phyloP scores from a whole-genome alignment of 2,329 filamentous ascomycete genomes.

The Byssothecium circinans region DNA sequence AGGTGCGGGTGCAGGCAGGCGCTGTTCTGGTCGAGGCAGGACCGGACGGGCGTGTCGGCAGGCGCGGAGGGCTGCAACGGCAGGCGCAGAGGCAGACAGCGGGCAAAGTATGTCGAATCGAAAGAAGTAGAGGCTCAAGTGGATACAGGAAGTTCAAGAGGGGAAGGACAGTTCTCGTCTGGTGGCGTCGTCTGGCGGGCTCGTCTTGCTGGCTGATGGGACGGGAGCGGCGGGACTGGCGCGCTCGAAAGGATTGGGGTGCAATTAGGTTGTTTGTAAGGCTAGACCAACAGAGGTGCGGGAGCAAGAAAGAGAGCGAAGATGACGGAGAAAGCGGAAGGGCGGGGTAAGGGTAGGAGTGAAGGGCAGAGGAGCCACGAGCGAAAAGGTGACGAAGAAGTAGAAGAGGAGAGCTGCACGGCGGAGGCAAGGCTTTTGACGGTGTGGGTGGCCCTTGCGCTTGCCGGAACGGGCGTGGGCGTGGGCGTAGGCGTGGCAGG shows the following conservation, averaged over 20 bases:
- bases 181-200: conserved; percentile 29
- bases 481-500: neutral
- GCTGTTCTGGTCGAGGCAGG: conserved; percentile 1
- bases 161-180: conserved; percentile 26
- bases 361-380: conserved; percentile 63
- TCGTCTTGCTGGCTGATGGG: conserved; percentile 23
- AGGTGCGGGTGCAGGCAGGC: conserved; percentile 12
- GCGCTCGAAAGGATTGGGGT: conserved; percentile 27
- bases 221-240: conserved; percentile 45
- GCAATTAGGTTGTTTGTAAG: conserved; percentile 32
- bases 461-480: neutral
- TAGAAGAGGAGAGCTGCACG: conserved; percentile 20
- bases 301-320: conserved; percentile 57
- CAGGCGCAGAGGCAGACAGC: neutral
- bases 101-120: conserved; percentile 17
- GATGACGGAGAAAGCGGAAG: conserved; percentile 8
- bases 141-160: conserved; percentile 25
- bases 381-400: conserved; percentile 35
- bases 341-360: conserved; percentile 23
- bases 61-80: conserved; percentile 15
- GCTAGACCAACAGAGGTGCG: conserved; percentile 34
- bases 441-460: conserved; percentile 4
- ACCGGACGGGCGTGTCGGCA: conserved; percentile 9
- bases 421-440: conserved; percentile 13
- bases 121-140: conserved; percentile 14